A percentile compares a stretch with the other conserved stretches of the same genome.
Conservation (phyloP, 2,329 filamentous ascomycete genomes). For the Alternaria burnsii region DNA sequence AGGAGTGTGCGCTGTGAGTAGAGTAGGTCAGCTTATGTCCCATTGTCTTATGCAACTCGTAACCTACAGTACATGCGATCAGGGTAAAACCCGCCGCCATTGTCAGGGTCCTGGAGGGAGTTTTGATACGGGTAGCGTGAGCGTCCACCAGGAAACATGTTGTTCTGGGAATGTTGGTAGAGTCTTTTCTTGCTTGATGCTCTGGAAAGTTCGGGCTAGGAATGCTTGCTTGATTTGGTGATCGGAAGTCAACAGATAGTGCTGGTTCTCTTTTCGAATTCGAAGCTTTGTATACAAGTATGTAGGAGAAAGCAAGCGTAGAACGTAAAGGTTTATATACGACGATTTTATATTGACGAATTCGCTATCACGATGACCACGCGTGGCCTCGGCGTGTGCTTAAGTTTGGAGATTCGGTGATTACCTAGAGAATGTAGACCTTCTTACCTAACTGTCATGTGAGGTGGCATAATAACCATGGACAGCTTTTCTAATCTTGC, state of each 20-base stretch:
- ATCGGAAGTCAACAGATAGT: not conserved
- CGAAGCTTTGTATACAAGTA: not conserved
- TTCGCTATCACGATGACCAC: not conserved
- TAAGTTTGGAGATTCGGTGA: not conserved
- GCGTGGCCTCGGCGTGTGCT: not conserved
- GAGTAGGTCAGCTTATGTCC: not conserved
- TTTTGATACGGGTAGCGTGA: not conserved
- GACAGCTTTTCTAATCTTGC: not conserved
- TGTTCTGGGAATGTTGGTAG: not conserved
- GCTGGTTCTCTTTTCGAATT: not conserved
- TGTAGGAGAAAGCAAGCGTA: not conserved
- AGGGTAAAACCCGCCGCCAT: conserved; percentile 6
- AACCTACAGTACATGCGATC: conserved; percentile 10
- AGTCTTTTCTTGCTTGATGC: not conserved
- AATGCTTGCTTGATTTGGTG: not conserved
- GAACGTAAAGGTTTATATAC: not conserved
- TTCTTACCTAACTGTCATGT: not conserved
- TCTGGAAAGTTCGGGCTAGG: not conserved
- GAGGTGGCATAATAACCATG: not conserved
- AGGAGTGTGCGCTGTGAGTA: not conserved
- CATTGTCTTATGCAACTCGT: not conserved
- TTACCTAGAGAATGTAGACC: not conserved
- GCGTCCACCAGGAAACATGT: conserved; percentile 8
- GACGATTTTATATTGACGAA: not conserved
- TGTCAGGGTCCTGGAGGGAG: not conserved